Percentiles rank a stretch among this genome's conserved stretches.
phyloP scores from a whole-genome alignment of 495 filamentous ascomycete genomes.

The Penicillium lividum region DNA sequence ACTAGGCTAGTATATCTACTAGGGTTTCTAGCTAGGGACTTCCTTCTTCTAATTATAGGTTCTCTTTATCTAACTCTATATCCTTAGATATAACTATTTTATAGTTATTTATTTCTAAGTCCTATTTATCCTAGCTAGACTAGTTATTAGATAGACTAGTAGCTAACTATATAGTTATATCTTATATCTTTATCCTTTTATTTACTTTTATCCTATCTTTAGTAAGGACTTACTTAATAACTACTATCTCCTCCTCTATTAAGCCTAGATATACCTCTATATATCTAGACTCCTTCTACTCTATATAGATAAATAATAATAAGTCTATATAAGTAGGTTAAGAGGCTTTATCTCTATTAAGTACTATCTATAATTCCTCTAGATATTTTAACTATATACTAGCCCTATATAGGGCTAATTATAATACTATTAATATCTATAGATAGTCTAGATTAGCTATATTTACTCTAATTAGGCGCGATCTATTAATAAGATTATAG shows the following conservation, averaged over 20 bases:
- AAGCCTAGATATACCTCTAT: background rate
- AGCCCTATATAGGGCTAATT: background rate
- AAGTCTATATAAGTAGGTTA: background rate
- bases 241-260: background rate
- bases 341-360: background rate
- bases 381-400: background rate
- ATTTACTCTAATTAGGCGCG: background rate
- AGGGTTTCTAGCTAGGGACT: too few relatives aligned
- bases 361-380: background rate
- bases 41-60: too few relatives aligned
- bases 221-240: background rate
- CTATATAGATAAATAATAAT: background rate
- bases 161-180: background rate
- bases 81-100: too few relatives aligned
- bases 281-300: background rate
- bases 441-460: background rate
- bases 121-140: too few relatives aligned
- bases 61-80: too few relatives aligned
- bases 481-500: background rate
- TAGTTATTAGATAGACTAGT: too few relatives aligned
- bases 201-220: background rate
- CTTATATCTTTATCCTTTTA: background rate
- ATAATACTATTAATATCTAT: too few relatives aligned
- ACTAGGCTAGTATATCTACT: too few relatives aligned
- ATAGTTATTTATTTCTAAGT: too few relatives aligned